Evolutionary conservation across 2,329 filamentous ascomycete species (phyloP), one percentile per base, ranked within the genome.

Genomic region (Drechslerella stenobrocha): DNA sequence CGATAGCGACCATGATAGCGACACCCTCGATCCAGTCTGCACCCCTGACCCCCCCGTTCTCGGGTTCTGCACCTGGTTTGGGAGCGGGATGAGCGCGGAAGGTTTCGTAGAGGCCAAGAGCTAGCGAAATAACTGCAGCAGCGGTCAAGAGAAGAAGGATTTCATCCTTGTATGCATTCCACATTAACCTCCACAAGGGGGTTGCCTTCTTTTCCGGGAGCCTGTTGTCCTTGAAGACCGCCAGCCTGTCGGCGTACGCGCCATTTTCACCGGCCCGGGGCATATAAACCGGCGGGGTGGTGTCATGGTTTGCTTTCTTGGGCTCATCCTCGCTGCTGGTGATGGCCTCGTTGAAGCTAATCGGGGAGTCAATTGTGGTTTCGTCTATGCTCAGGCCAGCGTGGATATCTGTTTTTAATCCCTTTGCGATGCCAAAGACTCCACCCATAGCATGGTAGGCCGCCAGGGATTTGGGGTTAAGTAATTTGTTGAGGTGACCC

Each of bases 11-110:
- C 59, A 90, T 87, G 70, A 91, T 90, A 67, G 88, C 88, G 22
- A 90, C 87, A 71, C 88, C 88, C 75, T 91, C 88, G 26, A 91
- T 83, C 88, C 88, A 91, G 74, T 90, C 87, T 1, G 89, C 84
- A 45, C 63, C 63, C 9, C 22, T 45, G n/a, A 67, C 55, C 18
- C 50, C 50, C 22, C 23, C 44, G 32, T 50, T 42, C 18, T 52
- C 47, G 7, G 79, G 78, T 2, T 84, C 80, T 52, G 83, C 76
- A 4, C 75, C 79, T 0, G 76, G 53, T 18, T 60, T 59, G 1
- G 55, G 32, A 1, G 78, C 73, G 69, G 63, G 63, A 24, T 67
- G 63, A 8, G 26, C 23, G 11, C 63, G 55, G 24, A 86, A 79
- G 0, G 84, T 83, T 74, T 87, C 82, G 72, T 89, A 90, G 1